Conservation (phyloP, 805 yeast genomes). For the Lachancea quebecensis region DNA sequence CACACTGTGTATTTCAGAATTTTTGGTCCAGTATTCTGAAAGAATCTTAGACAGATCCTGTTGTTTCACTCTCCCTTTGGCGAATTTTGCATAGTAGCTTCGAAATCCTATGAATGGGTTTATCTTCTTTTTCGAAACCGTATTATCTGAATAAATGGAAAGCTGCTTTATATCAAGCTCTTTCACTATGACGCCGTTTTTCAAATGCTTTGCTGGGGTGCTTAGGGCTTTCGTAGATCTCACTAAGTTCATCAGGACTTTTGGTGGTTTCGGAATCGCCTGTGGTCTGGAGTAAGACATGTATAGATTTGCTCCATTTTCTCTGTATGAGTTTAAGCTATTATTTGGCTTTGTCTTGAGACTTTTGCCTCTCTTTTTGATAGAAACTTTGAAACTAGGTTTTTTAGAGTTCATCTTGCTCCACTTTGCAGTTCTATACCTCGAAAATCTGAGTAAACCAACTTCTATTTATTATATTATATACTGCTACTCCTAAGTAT, state of each 20-base stretch:
- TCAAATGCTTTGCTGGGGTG: neutral
- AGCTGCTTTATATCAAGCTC: neutral
- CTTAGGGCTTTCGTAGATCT: neutral
- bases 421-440: neutral
- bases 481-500: neutral
- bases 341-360: no score
- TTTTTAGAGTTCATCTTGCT: constrained; percentile 1
- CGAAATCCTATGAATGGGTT: constrained; percentile 25
- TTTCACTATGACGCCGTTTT: neutral
- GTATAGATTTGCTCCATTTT: no score
- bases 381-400: constrained; percentile 5
- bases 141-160: no score
- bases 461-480: neutral
- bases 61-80: constrained; percentile 17
- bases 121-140: constrained; percentile 7
- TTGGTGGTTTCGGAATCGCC: no score
- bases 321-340: no score
- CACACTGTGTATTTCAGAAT: constrained; percentile 11
- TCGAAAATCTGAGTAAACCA: neutral
- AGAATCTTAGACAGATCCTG: constrained; percentile 16
- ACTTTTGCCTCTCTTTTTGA: neutral
- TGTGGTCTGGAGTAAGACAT: no score
- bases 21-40: constrained; percentile 18
- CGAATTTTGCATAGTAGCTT: constrained; percentile 22
- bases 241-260: no score